These are phyloP conservation scores for Fusarium floridanum DNA, from an alignment of 2,329 filamentous ascomycete species.

Conservation along the genomic window DNA sequence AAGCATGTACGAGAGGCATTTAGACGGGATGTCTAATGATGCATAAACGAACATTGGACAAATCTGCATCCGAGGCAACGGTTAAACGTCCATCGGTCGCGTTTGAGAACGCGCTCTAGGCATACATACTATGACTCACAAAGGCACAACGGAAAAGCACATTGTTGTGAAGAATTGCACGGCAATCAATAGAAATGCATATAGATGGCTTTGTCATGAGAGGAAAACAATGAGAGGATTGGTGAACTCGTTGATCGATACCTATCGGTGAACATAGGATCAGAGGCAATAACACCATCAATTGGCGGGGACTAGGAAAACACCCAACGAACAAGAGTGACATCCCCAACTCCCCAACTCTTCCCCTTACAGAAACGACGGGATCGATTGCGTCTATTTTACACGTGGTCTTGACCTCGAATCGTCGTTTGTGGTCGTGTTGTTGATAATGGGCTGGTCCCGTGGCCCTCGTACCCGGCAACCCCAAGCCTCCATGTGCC, in stretches of 20 bases:
- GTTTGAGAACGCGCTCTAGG: neutral
- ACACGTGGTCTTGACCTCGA: constrained; percentile 31
- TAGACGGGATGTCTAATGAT: neutral
- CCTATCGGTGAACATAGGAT: no score
- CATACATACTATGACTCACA: neutral
- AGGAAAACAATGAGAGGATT: neutral
- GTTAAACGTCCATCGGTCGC: neutral
- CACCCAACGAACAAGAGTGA: neutral
- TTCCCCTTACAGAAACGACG: neutral
- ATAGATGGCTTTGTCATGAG: neutral
- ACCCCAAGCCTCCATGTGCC: constrained; percentile 33
- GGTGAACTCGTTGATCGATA: neutral
- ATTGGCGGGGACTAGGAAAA: neutral
- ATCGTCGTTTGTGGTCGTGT: constrained; percentile 22
- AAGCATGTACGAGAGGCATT: neutral
- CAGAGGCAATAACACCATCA: neutral
- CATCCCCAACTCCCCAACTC: neutral
- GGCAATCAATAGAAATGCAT: neutral
- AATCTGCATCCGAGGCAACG: no score
- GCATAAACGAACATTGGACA: neutral
- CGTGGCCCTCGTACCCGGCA: constrained; percentile 23
- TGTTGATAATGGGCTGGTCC: constrained; percentile 32
- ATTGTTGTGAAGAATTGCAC: neutral
- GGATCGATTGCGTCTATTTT: neutral
- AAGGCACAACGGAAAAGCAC: neutral